phyloP scores from a whole-genome alignment of 2,329 filamentous ascomycete species.

The Cryphonectria carpinicola region DNA sequence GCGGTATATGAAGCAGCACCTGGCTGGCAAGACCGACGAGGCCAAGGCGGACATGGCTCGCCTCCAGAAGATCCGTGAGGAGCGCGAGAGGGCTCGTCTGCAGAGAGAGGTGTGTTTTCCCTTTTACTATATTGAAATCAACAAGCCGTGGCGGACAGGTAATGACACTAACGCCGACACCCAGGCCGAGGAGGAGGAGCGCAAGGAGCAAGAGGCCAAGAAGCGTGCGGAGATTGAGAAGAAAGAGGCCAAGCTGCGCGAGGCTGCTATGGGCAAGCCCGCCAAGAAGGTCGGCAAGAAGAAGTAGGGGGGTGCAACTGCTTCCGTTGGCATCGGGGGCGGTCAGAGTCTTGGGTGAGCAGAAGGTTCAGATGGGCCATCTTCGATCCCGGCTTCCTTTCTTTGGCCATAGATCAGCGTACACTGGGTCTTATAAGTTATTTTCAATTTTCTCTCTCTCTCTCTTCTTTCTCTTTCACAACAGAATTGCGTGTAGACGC shows the following conservation, averaged over 20 bases:
- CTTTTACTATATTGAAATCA: neutral
- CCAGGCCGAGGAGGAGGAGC: constrained; percentile 63
- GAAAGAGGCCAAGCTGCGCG: constrained; percentile 59
- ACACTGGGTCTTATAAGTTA: neutral
- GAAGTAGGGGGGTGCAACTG: constrained; percentile 34
- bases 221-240: constrained; percentile 57
- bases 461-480: neutral
- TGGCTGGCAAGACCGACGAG: constrained; percentile 95
- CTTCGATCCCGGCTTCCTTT: neutral
- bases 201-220: constrained; percentile 53
- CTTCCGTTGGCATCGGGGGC: neutral
- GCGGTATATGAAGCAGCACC: constrained; percentile 87
- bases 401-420: neutral
- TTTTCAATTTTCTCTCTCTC: neutral
- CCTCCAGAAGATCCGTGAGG: constrained; percentile 79
- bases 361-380: neutral
- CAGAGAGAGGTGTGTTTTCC: constrained; percentile 73
- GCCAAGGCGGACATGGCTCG: constrained; percentile 87
- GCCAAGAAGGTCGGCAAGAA: constrained; percentile 52
- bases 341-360: neutral
- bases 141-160: neutral
- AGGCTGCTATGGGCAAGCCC: constrained; percentile 51
- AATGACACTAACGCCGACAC: constrained; percentile 32
- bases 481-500: neutral
- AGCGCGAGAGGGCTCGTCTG: constrained; percentile 72